Base-by-base conservation (phyloP, 257 asterid species). In the Echites panduratus region DNA sequence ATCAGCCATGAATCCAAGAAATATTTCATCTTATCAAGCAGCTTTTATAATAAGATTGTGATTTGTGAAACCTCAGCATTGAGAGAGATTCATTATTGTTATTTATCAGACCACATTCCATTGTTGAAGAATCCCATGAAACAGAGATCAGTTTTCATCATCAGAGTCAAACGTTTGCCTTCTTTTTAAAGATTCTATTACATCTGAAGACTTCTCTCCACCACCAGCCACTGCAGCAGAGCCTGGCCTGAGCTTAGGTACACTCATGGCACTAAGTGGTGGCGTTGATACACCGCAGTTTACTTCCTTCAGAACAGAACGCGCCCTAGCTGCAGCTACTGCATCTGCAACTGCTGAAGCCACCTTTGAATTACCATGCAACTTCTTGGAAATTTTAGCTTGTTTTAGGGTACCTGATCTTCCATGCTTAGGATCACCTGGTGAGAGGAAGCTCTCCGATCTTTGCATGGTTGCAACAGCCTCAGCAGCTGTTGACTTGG, bases 271-370 rank as follows among this genome's bases (percentile, higher is more conserved):
- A 59, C 93, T 84, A 3, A 91, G 90, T 22, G 87, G 82, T 4
- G 97, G 95, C 4, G 97, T 91, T 14, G 86, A 71, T 7, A 76
- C 78, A 0, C 93, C 89, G 9, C 61, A 12, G 2, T 84, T 87
- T 57, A 90, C 97, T 35, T 91, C 95, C 75, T 89, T 87, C 22
- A 94, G 93, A 84, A 94, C 92, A 0, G 95, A 85, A 71, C 86
- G 71, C 11, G 89, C 99, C 0, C 84, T 79, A 44, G 78, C 92
- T 49, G 84, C 87, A 4, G 98, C 97, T 54, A 74, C 84, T 13
- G 85, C 95, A 82, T 89, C 92, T 2, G 89, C 96, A 82, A 87
- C 76, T 11, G 96, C 96, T n/a, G 97, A 83, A 45, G 94, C 94
- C 67, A 89, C 89, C 77, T 83, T 84, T 1, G 85, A 20, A 61